These are phyloP conservation scores for Trichoderma atroviride DNA, from an alignment of 2,329 filamentous ascomycete species.

Conservation along the genomic window DNA sequence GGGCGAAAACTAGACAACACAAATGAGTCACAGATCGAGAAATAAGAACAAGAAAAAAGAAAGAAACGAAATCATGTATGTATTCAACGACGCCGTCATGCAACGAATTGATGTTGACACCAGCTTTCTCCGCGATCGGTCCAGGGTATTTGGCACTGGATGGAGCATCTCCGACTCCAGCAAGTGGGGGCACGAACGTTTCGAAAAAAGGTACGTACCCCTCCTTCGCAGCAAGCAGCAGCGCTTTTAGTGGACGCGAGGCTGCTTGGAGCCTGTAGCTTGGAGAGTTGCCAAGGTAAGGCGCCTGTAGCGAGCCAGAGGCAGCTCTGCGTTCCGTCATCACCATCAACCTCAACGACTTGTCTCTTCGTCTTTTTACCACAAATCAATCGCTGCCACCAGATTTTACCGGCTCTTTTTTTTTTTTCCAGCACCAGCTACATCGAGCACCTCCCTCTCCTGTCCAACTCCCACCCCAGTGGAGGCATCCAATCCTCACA, in stretches of 20 bases:
- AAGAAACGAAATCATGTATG: not conserved
- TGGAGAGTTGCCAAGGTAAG: not conserved
- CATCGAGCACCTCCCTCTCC: not conserved
- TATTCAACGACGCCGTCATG: not conserved
- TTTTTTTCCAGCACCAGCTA: not conserved
- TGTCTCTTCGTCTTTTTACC: not conserved
- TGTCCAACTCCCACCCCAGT: not conserved
- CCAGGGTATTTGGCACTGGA: not conserved
- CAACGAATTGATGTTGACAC: constrained; percentile 5
- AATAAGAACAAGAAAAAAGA: not conserved
- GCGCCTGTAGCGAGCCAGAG: not conserved
- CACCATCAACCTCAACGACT: not conserved
- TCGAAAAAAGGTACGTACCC: constrained; percentile 31
- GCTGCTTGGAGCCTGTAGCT: constrained; percentile 36
- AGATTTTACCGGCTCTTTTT: not conserved
- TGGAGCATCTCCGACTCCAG: not conserved
- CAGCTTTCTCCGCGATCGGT: constrained; percentile 30
- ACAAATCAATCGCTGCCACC: not conserved
- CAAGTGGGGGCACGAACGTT: not conserved
- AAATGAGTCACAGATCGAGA: not conserved
- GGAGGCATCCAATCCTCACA: not conserved
- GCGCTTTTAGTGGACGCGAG: constrained; percentile 32
- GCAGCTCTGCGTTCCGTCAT: constrained; percentile 25
- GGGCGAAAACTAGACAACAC: not conserved
- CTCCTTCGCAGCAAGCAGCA: not conserved